Percentiles rank a stretch among this genome's conserved stretches.
These are phyloP conservation scores for Cystofilobasidium capitatum DNA, from an alignment of 768 basidiomycete species.

Conservation along the genomic window DNA sequence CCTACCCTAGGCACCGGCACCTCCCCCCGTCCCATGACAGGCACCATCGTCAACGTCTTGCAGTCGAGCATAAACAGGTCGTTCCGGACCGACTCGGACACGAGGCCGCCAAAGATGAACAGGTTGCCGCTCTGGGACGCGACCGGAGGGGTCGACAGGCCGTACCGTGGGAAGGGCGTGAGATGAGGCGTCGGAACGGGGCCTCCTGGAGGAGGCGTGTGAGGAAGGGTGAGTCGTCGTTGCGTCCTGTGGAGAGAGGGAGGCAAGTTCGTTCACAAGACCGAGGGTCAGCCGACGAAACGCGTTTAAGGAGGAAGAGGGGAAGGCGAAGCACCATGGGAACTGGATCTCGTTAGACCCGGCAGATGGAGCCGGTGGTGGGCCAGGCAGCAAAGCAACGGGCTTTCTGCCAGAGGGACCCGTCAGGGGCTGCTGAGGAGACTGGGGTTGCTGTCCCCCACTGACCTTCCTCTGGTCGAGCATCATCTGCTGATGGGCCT, in stretches of 20 bases:
- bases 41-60: constrained; percentile 53
- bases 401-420: neutral
- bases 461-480: constrained; percentile 11
- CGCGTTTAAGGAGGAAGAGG: neutral
- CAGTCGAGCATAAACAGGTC: constrained; percentile 76
- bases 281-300: neutral
- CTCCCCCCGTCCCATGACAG: constrained; percentile 80
- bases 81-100: constrained; percentile 76
- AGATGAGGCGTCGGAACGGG: constrained; percentile 46
- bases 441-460: neutral
- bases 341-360: neutral
- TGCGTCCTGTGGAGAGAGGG: constrained; percentile 16
- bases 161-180: constrained; percentile 91
- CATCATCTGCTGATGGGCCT: constrained; percentile 5
- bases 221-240: constrained; percentile 23
- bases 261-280: neutral
- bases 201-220: constrained; percentile 21
- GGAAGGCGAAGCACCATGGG: neutral
- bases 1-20: constrained; percentile 85
- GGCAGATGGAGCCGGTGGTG: neutral
- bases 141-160: constrained; percentile 75
- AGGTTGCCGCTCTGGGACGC: constrained; percentile 63
- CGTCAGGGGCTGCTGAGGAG: neutral
- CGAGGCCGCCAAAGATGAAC: constrained; percentile 93
- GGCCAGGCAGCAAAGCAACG: neutral